Base-by-base conservation (phyloP, 2,329 filamentous ascomycete species). In the Sporothrix inflata region DNA sequence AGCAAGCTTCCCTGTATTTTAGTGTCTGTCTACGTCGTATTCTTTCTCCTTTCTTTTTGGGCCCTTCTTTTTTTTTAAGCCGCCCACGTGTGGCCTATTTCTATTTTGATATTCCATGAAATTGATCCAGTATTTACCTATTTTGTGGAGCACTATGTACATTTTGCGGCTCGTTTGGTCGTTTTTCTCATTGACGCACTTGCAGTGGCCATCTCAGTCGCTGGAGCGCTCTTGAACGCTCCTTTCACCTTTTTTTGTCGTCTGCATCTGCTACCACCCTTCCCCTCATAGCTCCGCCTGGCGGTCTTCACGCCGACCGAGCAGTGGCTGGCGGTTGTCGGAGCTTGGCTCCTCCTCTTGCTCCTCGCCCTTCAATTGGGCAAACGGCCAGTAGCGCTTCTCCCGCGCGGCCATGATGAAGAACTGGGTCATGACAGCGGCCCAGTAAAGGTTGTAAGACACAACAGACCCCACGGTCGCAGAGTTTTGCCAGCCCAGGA, bases 401-500 rank as follows among this genome's bases (percentile, higher is more conserved):
- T 75, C 74, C 3, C 61, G 69, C 2, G 72, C 72, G 1, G 65
- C 67, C 74, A 75, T 75, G 55, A 69, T 27, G 6, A 75, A 27
- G 65, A 75, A 75, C 1, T 71, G 71, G 2, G 65, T 34, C 14
- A 75, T 73, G 24, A 75, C 72, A 24, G 49, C 69, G 67, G 95
- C 82, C 94, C 94, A 97, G 83, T 97, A 97, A 12, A 96, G 74
- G 79, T 97, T 97, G 83, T 97, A 97, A 0, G 92, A 90, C 74
- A 97, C 89, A 73, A 97, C 92, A 0, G 92, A 94, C 60, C 94
- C 93, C 76, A 94, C 93, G 0, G 94, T 97, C 3, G 93, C 94
- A 14, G 92, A 93, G 82, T 97, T 97, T 73, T 90, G 89, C 94
- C 94, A 97, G 71, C 94, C 94, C 8, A 97, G 85, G 69, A 97